Conservation (phyloP, 495 filamentous ascomycete genomes). For the Extremus antarcticus region DNA sequence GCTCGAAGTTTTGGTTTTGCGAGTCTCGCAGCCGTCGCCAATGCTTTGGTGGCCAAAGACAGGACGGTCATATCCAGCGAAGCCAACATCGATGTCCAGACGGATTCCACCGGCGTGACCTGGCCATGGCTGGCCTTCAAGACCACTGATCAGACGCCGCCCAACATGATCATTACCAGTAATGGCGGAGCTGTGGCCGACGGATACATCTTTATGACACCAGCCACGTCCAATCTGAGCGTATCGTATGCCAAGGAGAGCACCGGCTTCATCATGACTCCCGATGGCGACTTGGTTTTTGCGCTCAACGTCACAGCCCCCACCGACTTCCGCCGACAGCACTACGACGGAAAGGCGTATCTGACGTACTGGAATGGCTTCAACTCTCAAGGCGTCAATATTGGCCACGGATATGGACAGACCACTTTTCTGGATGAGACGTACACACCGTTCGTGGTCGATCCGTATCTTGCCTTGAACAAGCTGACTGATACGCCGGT, state of each 20-base stretch:
- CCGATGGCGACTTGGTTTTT: constrained; percentile 11
- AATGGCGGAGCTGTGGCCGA: constrained; percentile 7
- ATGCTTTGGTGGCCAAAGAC: too few species aligned
- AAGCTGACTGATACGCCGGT: constrained; percentile 3
- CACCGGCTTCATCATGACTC: constrained; percentile 6
- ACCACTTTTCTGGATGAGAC: constrained; percentile 10
- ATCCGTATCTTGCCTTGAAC: constrained; percentile 6
- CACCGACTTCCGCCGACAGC: constrained; percentile 8
- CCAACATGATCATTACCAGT: constrained; percentile 12
- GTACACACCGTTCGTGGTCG: constrained; percentile 9
- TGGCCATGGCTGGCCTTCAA: constrained; percentile 13
- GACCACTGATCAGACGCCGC: constrained; percentile 6
- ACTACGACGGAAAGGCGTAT: constrained; percentile 3
- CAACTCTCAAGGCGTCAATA: constrained; percentile 6
- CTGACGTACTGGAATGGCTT: constrained; percentile 12
- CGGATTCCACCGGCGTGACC: neutral
- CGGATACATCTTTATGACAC: constrained; percentile 13
- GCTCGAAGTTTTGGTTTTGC: too few species aligned
- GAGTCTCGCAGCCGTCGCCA: too few species aligned
- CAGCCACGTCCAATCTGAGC: neutral
- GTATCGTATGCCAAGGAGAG: neutral
- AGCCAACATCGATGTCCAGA: neutral
- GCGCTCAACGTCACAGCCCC: constrained; percentile 3
- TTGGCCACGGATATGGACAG: constrained; percentile 16
- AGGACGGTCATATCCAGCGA: too few species aligned